A percentile compares a stretch with the other conserved stretches of the same genome.
phyloP scores from a whole-genome alignment of 345 rosid genomes.

The Dipteronia sinensis region DNA sequence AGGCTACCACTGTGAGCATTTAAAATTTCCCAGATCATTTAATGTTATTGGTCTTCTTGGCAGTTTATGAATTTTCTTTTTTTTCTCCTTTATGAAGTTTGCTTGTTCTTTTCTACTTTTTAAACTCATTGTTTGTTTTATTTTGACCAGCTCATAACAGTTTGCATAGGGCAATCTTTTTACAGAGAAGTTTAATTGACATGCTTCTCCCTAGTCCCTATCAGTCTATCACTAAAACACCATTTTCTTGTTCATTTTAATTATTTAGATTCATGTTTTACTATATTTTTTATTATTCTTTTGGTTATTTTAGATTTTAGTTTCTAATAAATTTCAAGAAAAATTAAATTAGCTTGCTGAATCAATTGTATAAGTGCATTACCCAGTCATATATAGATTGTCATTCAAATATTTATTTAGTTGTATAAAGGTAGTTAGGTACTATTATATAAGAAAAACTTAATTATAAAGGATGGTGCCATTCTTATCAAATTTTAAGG shows the following conservation, averaged over 20 bases:
- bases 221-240: neutral
- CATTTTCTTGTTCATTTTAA: neutral
- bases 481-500: neutral
- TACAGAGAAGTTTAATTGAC: neutral
- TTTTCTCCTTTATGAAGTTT: neutral
- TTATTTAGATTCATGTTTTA: too few relatives aligned
- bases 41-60: neutral
- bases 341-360: neutral
- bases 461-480: neutral
- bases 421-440: neutral
- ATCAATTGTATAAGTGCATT: neutral
- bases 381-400: neutral
- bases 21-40: conserved; percentile 4
- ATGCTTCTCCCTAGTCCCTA: too few relatives aligned
- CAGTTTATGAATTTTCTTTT: neutral
- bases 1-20: conserved; percentile 79
- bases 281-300: neutral
- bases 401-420: neutral
- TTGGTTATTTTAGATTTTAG: neutral
- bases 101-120: neutral
- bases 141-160: neutral
- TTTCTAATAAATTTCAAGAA: neutral
- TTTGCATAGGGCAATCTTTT: neutral
- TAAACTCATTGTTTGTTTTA: neutral
- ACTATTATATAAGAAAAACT: neutral